These are phyloP conservation scores for Lasiodiplodia sp. DNA, from an alignment of 2,329 filamentous ascomycete species.

Conservation along the genomic window DNA sequence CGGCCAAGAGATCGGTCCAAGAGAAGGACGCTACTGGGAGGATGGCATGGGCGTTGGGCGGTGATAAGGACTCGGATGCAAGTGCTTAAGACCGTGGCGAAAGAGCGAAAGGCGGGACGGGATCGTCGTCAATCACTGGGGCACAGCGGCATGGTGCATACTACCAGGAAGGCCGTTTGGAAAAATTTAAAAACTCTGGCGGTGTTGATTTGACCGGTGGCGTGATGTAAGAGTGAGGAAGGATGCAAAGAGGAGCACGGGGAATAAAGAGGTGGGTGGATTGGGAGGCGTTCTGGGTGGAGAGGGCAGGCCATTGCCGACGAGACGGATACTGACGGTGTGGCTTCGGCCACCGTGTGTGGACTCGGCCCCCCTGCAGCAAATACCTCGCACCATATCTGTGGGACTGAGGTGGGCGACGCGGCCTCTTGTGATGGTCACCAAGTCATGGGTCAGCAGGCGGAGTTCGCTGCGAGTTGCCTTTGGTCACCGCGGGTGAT, in stretches of 20 bases:
- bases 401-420: not conserved
- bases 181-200: not conserved
- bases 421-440: not conserved
- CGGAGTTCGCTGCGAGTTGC: conserved; percentile 9
- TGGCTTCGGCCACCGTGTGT: not conserved
- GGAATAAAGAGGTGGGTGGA: not conserved
- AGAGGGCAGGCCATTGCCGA: conserved; percentile 7
- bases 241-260: not conserved
- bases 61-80: conserved; percentile 23
- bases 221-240: not conserved
- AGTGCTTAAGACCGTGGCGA: conserved; percentile 18
- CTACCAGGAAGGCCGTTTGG: not conserved
- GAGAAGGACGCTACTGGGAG: not conserved
- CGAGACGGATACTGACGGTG: not conserved
- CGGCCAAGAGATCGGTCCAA: conserved; percentile 17
- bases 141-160: conserved; percentile 15
- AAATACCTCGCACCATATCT: no score
- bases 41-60: not conserved
- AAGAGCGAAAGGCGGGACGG: conserved; percentile 15
- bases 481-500: not conserved
- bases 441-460: conserved; percentile 18
- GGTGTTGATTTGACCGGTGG: not conserved
- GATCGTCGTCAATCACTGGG: conserved; percentile 24
- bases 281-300: not conserved
- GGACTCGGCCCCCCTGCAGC: not conserved